These are phyloP conservation scores for Mortierella sp. DNA, from an alignment of 371 early-diverging fungal genomes.

Conservation along the genomic window DNA sequence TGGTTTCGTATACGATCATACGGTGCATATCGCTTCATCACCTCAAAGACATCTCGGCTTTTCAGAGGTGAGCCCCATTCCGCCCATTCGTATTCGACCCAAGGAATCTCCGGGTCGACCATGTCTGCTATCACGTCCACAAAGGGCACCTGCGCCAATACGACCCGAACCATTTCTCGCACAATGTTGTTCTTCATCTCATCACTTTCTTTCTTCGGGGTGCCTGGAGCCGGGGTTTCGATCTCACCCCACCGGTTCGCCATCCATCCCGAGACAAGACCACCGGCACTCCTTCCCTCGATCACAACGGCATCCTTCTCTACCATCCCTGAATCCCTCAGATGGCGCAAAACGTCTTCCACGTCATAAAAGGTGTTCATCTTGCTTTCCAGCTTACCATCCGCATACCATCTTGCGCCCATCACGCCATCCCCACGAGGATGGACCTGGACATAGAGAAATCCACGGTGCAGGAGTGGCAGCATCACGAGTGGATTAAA, in stretches of 20 bases:
- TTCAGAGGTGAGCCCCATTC: conserved; percentile 67
- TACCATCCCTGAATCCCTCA: conserved; percentile 42
- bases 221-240: background rate
- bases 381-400: conserved; percentile 59
- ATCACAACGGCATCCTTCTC: conserved; percentile 49
- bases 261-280: conserved; percentile 60
- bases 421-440: conserved; percentile 68
- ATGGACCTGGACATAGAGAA: conserved; percentile 58
- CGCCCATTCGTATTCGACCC: conserved; percentile 67
- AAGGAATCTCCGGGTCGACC: conserved; percentile 62
- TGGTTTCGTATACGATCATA: conserved; percentile 58
- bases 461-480: conserved; percentile 59
- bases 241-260: conserved; percentile 50
- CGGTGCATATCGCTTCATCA: conserved; percentile 63
- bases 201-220: background rate
- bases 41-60: conserved; percentile 53
- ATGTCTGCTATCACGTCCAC: conserved; percentile 63
- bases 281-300: conserved; percentile 66
- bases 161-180: conserved; percentile 53
- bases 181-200: conserved; percentile 24
- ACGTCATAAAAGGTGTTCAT: conserved; percentile 62
- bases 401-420: conserved; percentile 60
- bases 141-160: conserved; percentile 67
- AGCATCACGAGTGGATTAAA: conserved; percentile 38
- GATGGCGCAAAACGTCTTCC: conserved; percentile 51